Base-by-base conservation (phyloP, 2,329 filamentous ascomycete genomes). In the Domatiomyces globalis region DNA sequence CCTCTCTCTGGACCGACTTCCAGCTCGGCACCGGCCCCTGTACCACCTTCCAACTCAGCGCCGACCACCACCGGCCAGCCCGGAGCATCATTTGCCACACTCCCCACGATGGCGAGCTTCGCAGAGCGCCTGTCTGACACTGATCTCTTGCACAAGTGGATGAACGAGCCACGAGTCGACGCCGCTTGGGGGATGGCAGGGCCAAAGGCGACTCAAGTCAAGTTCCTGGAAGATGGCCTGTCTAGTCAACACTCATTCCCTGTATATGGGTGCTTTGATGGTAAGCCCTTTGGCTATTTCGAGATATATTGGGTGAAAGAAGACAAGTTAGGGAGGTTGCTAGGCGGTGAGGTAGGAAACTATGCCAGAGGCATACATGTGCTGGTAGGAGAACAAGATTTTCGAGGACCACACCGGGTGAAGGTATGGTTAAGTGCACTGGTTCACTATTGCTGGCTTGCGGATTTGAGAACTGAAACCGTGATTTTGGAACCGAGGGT, bases 301-400 rank as follows among this genome's bases (percentile, higher is more conserved):
- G 92, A 98, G 71, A 77, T 98, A 33, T 98, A 98, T 70, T 98
- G 92, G 90, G 87, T 92, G 2, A 95, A 94, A 63, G 92, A 98
- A 65, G 92, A 96, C 63, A 71, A 74, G 0, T 66, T 98, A 0
- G 87, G 86, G 0, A 77, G 75, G 46, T 75, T 87, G 57, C 67
- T 94, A 3, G 81, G 65, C 0, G 75, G 75, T 19, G 75, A 78
- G 2, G 79, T 81, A 0, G 79, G 77, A 6, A 85, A 95, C 61
- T 96, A 84, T 68, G 90, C 96, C 61, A 75, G 92, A 5, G 92
- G 92, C 0, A 70, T 96, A 17, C 92, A 98, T 63, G 80, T 92
- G 10, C 72, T 98, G 42, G 78, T 98, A 2, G 92, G 92, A 1
- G 92, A 96, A 69, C 82, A 95, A 61, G 94, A 92, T 71, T 94